Conservation (phyloP, 169 alveolate species). For the Cryptosporidium meleagridis region DNA sequence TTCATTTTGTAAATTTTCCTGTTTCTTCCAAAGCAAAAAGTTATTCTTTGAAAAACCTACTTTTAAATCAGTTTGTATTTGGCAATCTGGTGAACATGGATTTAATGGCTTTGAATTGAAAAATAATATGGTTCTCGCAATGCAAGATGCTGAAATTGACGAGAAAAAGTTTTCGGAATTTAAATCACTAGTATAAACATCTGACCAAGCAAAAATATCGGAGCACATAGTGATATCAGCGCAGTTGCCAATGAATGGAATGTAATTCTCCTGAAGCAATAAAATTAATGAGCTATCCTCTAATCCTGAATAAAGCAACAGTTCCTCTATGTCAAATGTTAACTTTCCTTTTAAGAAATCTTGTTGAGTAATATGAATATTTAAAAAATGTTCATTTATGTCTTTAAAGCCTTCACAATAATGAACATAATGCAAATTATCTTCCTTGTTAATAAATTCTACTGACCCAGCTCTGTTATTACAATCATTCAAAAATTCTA, state of each 20-base stretch:
- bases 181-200: neutral
- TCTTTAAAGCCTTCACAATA: conserved; percentile 31
- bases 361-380: neutral
- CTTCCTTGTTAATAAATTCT: neutral
- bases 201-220: conserved; percentile 57
- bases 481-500: neutral
- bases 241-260: conserved; percentile 57
- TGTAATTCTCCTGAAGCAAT: conserved; percentile 62
- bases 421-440: neutral
- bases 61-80: neutral
- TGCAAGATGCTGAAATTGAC: conserved; percentile 7
- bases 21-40: neutral
- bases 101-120: conserved; percentile 54
- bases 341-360: conserved; percentile 15
- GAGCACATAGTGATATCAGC: conserved; percentile 21
- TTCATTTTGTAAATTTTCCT: neutral
- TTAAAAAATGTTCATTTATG: neutral
- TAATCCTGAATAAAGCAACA: conserved; percentile 18
- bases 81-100: conserved; percentile 37
- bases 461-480: neutral
- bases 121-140: conserved; percentile 54
- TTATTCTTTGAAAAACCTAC: conserved; percentile 11
- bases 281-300: conserved; percentile 38
- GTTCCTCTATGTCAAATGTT: conserved; percentile 38
- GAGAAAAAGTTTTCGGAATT: neutral